Base-by-base conservation (phyloP, 257 asterid species). In the Nicotiana sylvestris region DNA sequence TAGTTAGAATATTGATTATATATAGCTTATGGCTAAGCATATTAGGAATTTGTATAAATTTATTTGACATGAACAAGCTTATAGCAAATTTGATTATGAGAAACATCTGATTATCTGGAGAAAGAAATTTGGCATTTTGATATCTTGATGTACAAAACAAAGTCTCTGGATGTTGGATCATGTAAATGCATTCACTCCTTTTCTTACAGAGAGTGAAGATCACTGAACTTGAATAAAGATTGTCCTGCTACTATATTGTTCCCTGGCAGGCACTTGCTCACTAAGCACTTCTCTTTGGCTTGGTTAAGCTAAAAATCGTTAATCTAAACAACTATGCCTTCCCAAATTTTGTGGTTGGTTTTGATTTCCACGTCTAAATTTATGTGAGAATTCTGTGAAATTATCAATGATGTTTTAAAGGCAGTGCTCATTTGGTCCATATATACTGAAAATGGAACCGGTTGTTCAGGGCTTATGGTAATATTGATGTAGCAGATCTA, bases 221-320 rank as follows among this genome's bases (percentile, higher is more conserved):
- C 1, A 90, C 83, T 0, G 98, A 93, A 92, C 97, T 93, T 10
- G 99, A 93, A 89, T 93, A 93, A 93, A 92, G 87, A 89, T 98
- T 93, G 92, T 12, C 97, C 98, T 9, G 97, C 97, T 2, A 93
- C 94, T 7, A 95, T 90, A 89, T 93, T 95, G 83, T 64, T 87
- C 12, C 97, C 97, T 0, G 97, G 97, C 84, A 92, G 98, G 89
- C 99, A 95, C 2, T 92, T 94, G 76, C 86, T 93, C 84, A 95
- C 97, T 0, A 93, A 70, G 27, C 98, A 93, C 84, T 87, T 89
- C 80, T 92, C 91, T 56, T 77, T 68, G 46, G n/a, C 82, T 16
- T 46, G 83, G 88, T 82, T 97, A 7, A 93, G 94, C 97, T 93
- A 89, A 61, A 21, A 61, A 61, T 21, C 5, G 4, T 60, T 61